Percentiles rank a stretch among this genome's conserved stretches.
phyloP scores from a whole-genome alignment of 768 basidiomycete genomes.

The Phlegmacium glaucopus region DNA sequence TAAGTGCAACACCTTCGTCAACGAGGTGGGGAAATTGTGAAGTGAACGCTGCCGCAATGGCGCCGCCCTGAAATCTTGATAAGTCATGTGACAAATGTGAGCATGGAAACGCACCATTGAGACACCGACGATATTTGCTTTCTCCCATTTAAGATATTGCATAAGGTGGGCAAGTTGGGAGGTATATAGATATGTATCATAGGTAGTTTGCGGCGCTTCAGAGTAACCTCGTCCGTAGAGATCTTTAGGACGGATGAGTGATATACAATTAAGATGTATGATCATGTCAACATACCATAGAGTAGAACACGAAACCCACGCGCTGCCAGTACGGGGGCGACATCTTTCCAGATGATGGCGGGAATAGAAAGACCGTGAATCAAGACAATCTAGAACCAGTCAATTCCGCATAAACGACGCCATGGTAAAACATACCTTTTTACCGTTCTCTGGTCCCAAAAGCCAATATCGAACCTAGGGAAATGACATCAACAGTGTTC shows the following conservation, averaged over 20 bases:
- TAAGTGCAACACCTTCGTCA: slow-evolving; percentile 57
- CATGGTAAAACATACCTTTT: slow-evolving; percentile 40
- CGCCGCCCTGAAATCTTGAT: slow-evolving; percentile 55
- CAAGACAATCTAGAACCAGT: slow-evolving; percentile 57
- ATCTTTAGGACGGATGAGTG: slow-evolving; percentile 39
- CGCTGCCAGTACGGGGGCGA: slow-evolving; percentile 60
- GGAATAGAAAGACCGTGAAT: slow-evolving; percentile 80
- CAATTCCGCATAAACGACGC: not conserved
- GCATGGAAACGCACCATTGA: slow-evolving; percentile 58
- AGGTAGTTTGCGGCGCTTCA: slow-evolving; percentile 69
- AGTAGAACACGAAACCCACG: slow-evolving; percentile 71
- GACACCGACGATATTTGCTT: slow-evolving; percentile 61
- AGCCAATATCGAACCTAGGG: slow-evolving; percentile 73
- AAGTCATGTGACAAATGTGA: not conserved
- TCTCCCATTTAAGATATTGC: slow-evolving; percentile 73
- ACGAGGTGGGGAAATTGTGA: slow-evolving; percentile 72
- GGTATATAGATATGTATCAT: slow-evolving; percentile 62
- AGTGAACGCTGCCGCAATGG: slow-evolving; percentile 66
- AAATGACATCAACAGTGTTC: slow-evolving; percentile 1
- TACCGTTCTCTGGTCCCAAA: slow-evolving; percentile 64
- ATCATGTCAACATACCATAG: slow-evolving; percentile 49
- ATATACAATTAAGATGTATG: not conserved
- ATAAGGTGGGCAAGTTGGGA: slow-evolving; percentile 81
- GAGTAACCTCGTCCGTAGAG: slow-evolving; percentile 83
- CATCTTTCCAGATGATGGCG: slow-evolving; percentile 72